Base-by-base conservation (phyloP, 176 grass and related monocot genomes). In the Areca catechu region DNA sequence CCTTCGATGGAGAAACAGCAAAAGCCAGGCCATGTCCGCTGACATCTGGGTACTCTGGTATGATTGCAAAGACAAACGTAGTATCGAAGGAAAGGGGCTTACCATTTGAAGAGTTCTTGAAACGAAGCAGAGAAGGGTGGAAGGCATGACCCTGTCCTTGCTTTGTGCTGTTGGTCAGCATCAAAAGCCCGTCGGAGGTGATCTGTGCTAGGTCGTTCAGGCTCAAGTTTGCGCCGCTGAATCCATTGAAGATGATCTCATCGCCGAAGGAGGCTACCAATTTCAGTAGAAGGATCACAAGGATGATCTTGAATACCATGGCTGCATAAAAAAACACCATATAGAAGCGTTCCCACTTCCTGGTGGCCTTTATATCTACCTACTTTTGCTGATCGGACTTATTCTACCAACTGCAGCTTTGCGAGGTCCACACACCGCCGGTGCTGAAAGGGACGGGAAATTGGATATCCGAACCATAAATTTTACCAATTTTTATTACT, bases 11-110 rank as follows among this genome's bases (percentile, higher is more conserved):
- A 17, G 71, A 64, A 3, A 90, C 66, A 10, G 72, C 78, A 56
- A 90, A 90, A 58, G 71, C 75, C 5, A 90, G 16, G 43, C 87
- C 87, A 22, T 90, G 87, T 54, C 87, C 87, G 22, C 77, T 29
- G 21, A 77, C 66, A 4, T 82, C 78, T 4, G 24, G 54, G 63
- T 90, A 83, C 24, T 23, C 56, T 4, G 87, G 63, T 19, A 24
- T 9, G 54, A 90, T 62, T 58, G 72, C 78, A 34, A 78, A 6
- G 16, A 86, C 89, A 58, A 94, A 94, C 0, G 79, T 74, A 12
- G 89, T 84, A 48, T 80, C 81, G 79, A 94, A 94, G 65, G 80
- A 92, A 53, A 71, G 3, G 16, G 65, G 54, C 20, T 56, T 16
- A 20, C 73, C 72, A 6, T 66, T 70, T n/a, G 52, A 24, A 53